Base-by-base conservation (phyloP, 805 yeast genomes). In the Clavispora santaluciae region DNA sequence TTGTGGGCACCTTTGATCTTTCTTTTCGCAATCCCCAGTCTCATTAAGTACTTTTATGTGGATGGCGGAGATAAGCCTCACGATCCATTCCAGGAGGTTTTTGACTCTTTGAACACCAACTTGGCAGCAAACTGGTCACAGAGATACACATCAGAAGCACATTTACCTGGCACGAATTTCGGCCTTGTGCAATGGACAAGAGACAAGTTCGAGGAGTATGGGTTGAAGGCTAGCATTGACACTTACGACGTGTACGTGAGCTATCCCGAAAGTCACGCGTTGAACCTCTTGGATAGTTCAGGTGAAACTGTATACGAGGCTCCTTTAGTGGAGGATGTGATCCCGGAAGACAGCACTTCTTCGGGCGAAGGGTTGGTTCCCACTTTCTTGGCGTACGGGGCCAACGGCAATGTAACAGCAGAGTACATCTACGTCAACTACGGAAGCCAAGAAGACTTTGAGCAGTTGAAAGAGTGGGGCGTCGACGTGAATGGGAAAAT, bases 311-410 rank as follows among this genome's bases (percentile, higher is more conserved):
- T 68, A 3, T 79, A 72, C 51, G 61, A 68, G 20, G 78, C 85
- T 0, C 70, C 70, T 1, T 61, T 78, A 52, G 56, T 66, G 43
- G 86, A 81, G 57, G 80, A 73, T 37, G 63, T 51, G 7, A 42
- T 75, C 17, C 54, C 57, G 5, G 70, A 66, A 22, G 78, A 72
- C 46, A 49, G 59, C 17, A 63, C 74, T 12, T 55, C 73, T 22
- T 34, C 33, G 2, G 67, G 67, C 20, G 66, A 66, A 41, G 66
- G 67, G 44, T 59, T 70, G 22, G 64, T 61, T 31, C 90, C 89
- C 11, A 80, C 81, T 0, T 81, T 74, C 51, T 78, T 81, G 58
- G 81, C 79, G 0, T 83, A 81, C 51, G 79, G 85, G 1, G 79
- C 83, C 8, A 74, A 72, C 50, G 89, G 86, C 1, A 72, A 76